phyloP scores from a whole-genome alignment of 2,329 filamentous ascomycete genomes.

The Berkeleyomyces basicola region DNA sequence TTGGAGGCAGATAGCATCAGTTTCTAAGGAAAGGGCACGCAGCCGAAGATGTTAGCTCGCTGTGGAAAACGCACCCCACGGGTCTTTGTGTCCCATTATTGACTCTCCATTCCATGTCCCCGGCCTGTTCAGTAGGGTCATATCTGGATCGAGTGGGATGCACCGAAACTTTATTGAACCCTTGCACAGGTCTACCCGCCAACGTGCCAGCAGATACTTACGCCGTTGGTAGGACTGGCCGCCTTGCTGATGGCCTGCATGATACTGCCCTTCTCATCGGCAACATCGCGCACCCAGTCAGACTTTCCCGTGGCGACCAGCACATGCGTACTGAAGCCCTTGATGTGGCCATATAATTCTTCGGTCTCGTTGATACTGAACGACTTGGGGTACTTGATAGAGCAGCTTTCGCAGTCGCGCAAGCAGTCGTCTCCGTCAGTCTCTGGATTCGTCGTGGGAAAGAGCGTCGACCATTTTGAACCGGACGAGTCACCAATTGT shows the following conservation, averaged over 20 bases:
- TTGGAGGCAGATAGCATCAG: constrained; percentile 88
- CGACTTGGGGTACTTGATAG: constrained; percentile 53
- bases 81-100: not conserved
- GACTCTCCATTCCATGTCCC: too few species aligned
- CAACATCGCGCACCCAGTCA: constrained; percentile 83
- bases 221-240: constrained; percentile 48
- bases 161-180: too few species aligned
- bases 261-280: constrained; percentile 70
- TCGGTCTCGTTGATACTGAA: constrained; percentile 65
- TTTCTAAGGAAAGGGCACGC: constrained; percentile 30
- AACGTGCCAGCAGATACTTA: constrained; percentile 25
- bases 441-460: constrained; percentile 55
- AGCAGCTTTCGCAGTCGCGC: constrained; percentile 72
- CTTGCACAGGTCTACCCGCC: too few species aligned
- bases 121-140: too few species aligned
- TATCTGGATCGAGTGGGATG: too few species aligned
- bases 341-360: constrained; percentile 67
- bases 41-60: not conserved
- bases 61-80: not conserved
- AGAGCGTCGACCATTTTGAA: constrained; percentile 34
- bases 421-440: constrained; percentile 79
- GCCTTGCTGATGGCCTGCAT: constrained; percentile 56
- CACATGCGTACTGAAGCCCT: constrained; percentile 77
- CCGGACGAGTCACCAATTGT: constrained; percentile 15
- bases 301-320: constrained; percentile 89